These are phyloP conservation scores for Reutealis trisperma DNA, from an alignment of 345 rosid species.

Conservation along the genomic window DNA sequence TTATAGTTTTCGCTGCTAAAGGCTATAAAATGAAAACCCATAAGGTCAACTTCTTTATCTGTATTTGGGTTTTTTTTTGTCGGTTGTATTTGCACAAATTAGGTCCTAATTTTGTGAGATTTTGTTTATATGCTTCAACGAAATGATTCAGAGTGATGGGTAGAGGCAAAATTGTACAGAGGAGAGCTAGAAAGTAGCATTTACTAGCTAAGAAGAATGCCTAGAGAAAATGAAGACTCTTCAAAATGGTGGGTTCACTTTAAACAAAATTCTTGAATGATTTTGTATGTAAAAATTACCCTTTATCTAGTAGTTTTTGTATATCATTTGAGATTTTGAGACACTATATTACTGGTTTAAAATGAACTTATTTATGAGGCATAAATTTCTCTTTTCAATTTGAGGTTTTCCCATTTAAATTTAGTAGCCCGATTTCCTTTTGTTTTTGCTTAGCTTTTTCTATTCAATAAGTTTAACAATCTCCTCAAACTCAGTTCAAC, in stretches of 20 bases:
- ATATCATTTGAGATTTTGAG: neutral
- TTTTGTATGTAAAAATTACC: neutral
- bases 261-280: too few species aligned
- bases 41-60: conserved; percentile 50
- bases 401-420: conserved; percentile 31
- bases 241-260: conserved; percentile 47
- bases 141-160: conserved; percentile 95
- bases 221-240: conserved; percentile 89
- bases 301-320: neutral
- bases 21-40: too few species aligned
- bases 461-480: conserved; percentile 33
- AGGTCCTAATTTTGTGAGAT: neutral
- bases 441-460: conserved; percentile 40
- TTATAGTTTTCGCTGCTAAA: conserved; percentile 73
- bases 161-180: conserved; percentile 80
- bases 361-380: too few species aligned
- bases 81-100: neutral
- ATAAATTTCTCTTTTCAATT: too few species aligned
- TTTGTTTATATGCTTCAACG: conserved; percentile 71
- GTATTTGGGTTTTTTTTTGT: too few species aligned
- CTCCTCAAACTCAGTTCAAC: conserved; percentile 54
- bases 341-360: too few species aligned
- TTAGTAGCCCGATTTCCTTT: conserved; percentile 29
- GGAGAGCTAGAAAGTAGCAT: conserved; percentile 98
- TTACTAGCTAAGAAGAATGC: conserved; percentile 86